phyloP scores from a whole-genome alignment of 2,329 filamentous ascomycete genomes.

The Trichoderma gracile region DNA sequence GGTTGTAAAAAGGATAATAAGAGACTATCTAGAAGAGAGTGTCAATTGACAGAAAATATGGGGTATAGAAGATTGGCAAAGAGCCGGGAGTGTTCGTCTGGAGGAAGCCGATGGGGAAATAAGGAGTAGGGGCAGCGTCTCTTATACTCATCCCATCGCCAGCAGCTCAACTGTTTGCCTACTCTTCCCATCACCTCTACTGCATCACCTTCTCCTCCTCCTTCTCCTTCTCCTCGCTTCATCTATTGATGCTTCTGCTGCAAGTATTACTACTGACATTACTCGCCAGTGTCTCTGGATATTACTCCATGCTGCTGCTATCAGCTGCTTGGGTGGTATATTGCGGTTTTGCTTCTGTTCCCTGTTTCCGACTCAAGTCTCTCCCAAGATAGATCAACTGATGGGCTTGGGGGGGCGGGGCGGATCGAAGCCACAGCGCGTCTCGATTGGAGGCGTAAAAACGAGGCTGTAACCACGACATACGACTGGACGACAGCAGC shows the following conservation, averaged over 20 bases:
- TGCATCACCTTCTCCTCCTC: background rate
- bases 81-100: background rate
- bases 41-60: background rate
- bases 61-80: background rate
- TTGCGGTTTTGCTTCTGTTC: background rate
- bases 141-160: background rate
- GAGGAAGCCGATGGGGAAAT: no score
- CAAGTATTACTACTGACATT: background rate
- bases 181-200: background rate
- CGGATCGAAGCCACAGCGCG: background rate
- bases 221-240: background rate
- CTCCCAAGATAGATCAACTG: background rate
- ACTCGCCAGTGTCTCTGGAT: background rate
- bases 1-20: background rate
- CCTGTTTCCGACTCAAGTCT: background rate
- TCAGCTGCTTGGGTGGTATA: background rate
- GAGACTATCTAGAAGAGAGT: background rate
- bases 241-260: background rate
- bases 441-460: conserved; percentile 2
- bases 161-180: background rate
- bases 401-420: conserved; percentile 1
- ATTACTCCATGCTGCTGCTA: background rate
- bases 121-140: background rate
- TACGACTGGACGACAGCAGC: background rate
- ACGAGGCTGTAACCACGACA: conserved; percentile 10